phyloP scores from a whole-genome alignment of 441 rosid species.

The Isatis lusitanica region DNA sequence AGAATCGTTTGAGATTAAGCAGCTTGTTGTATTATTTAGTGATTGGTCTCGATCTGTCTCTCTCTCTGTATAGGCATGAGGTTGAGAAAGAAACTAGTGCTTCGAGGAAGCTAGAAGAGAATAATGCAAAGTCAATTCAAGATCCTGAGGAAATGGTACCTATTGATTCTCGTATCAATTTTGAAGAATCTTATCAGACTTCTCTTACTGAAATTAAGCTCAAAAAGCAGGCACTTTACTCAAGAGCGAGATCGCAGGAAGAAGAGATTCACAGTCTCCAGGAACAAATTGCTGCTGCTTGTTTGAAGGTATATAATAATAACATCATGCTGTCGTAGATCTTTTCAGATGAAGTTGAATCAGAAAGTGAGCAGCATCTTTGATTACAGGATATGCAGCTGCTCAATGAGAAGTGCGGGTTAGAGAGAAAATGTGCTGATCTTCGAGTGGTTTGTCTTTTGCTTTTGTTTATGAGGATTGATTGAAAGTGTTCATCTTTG shows the following conservation, averaged over 20 bases:
- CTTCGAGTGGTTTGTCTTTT: slow-evolving; percentile 74
- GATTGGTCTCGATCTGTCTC: slow-evolving; percentile 27
- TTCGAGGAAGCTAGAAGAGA: slow-evolving; percentile 45
- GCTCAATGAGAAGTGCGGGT: slow-evolving; percentile 69
- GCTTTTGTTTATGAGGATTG: slow-evolving; percentile 17
- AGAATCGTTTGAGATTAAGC: not conserved
- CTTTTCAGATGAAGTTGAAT: not conserved
- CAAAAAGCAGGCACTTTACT: slow-evolving; percentile 58
- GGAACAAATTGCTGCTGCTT: slow-evolving; percentile 70
- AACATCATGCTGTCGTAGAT: not conserved
- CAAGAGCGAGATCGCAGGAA: slow-evolving; percentile 59
- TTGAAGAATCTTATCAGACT: slow-evolving; percentile 8
- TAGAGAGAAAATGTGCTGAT: slow-evolving; percentile 92
- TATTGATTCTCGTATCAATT: not conserved
- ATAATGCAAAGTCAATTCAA: slow-evolving; percentile 44
- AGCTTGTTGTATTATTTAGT: slow-evolving; percentile 1
- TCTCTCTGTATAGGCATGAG: slow-evolving; percentile 38
- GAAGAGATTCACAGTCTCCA: slow-evolving; percentile 84
- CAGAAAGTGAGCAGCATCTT: slow-evolving; percentile 22
- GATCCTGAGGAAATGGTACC: slow-evolving; percentile 74
- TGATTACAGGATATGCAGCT: slow-evolving; percentile 81
- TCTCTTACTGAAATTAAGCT: slow-evolving; percentile 24
- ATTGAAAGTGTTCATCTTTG: slow-evolving; percentile 22
- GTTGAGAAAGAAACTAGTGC: slow-evolving; percentile 40
- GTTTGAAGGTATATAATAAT: slow-evolving; percentile 59